Base-by-base conservation (phyloP, 2,329 filamentous ascomycete genomes). In the Westerdykella sp. region DNA sequence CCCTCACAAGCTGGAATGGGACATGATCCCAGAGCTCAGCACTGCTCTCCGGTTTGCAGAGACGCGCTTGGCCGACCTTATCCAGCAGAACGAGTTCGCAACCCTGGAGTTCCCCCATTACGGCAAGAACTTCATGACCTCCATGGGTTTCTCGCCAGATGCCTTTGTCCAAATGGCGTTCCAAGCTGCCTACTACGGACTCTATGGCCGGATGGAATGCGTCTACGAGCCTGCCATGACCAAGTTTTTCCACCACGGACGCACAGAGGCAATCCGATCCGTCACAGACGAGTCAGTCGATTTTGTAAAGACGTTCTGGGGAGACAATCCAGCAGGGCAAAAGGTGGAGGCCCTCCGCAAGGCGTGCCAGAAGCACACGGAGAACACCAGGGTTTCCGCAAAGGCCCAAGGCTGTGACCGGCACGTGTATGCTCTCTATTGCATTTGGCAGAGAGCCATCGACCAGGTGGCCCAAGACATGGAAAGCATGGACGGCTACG, bases 111-210 rank as follows among this genome's bases (percentile, higher is more conserved):
- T 97, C 56, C 72, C 74, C 39, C 80, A 83, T 18, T 98, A 95
- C 56, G 93, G 93, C 53, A 96, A 96, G 74, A 95, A 93, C 67
- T 96, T 96, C 63, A 96, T 98, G 68, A 97, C 89, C 0, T 88
- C 85, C 0, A 94, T 94, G 83, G 91, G 91, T 6, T 94, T 97
- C 69, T 97, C 91, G 0, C 91, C 93, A 0, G 93, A 97, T 64
- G 93, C 93, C 0, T 98, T 95, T 63, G 87, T 98, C 15, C 93
- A 98, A 67, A 97, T 98, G 91, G 93, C 93, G 0, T 96, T 96
- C 72, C 93, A 98, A 67, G 91, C 91, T 4, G 91, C 93, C 1
- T 97, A 98, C 72, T 98, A 96, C 60, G 93, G 93, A 2, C 77
- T 98, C 6, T 98, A 97, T 57, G 93, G 93, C 3, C 82, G 88